A percentile compares a stretch with the other conserved stretches of the same genome.
Evolutionary conservation across 1,284 basidiomycete species (phyloP).

Genomic region (Ceratobasidium sp.): DNA sequence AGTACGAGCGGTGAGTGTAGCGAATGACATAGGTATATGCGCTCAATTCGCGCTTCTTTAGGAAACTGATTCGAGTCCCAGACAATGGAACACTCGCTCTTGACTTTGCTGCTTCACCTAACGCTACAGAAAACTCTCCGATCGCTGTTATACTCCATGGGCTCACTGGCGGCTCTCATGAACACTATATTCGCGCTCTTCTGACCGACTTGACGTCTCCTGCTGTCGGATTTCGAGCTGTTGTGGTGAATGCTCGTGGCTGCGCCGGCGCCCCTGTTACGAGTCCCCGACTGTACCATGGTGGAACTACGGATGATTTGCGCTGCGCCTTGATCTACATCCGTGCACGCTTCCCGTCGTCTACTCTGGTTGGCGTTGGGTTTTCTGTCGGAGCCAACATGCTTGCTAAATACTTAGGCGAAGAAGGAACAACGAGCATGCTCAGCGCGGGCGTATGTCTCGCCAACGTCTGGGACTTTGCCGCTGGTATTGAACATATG

Average conservation of each 20-base stretch:
- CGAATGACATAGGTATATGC: constrained; percentile 17
- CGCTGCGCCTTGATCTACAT: constrained; percentile 59
- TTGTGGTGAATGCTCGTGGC: constrained; percentile 33
- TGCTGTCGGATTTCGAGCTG: constrained; percentile 40
- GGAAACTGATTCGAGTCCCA: constrained; percentile 53
- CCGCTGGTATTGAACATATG: constrained; percentile 21
- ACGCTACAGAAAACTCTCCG: constrained; percentile 50
- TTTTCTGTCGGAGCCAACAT: constrained; percentile 96
- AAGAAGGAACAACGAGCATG: constrained; percentile 67
- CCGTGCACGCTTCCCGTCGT: constrained; percentile 56
- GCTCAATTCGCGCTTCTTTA: constrained; percentile 39
- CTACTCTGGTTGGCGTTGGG: constrained; percentile 85
- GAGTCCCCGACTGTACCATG: constrained; percentile 41
- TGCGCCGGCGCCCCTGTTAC: constrained; percentile 41
- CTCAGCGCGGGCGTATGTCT: constrained; percentile 55
- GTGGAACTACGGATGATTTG: constrained; percentile 59
- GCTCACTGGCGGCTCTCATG: constrained; percentile 55
- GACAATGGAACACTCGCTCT: constrained; percentile 54
- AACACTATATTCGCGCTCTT: constrained; percentile 57
- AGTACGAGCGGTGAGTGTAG: constrained; percentile 51
- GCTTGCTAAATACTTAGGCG: constrained; percentile 86
- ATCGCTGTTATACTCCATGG: constrained; percentile 57
- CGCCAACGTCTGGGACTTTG: constrained; percentile 54
- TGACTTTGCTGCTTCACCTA: constrained; percentile 45
- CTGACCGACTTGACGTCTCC: constrained; percentile 44